Conservation (phyloP, 257 asterid genomes). For the Penstemon newberryi region DNA sequence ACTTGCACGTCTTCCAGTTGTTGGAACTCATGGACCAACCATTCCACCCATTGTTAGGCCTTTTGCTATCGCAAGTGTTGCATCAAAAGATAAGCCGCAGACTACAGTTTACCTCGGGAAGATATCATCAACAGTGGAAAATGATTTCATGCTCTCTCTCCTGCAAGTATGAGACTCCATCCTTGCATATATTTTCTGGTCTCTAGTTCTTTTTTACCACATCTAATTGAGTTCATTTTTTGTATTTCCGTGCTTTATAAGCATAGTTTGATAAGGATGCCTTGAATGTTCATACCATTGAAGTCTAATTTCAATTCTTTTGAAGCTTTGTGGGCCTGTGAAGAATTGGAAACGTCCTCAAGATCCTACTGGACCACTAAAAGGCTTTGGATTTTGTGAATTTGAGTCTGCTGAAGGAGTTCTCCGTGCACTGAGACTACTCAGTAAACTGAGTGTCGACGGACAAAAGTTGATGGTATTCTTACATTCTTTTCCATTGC, state of each 20-base stretch:
- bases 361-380: slow-evolving; percentile 86
- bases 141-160: slow-evolving; percentile 85
- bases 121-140: slow-evolving; percentile 84
- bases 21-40: slow-evolving; percentile 71
- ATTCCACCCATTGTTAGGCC: slow-evolving; percentile 62
- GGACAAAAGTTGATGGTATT: slow-evolving; percentile 95
- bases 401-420: slow-evolving; percentile 98
- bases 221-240: slow-evolving; percentile 20
- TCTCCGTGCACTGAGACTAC: slow-evolving; percentile 85
- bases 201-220: slow-evolving; percentile 7
- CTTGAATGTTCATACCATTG: slow-evolving; percentile 19
- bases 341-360: slow-evolving; percentile 98
- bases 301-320: slow-evolving; percentile 34
- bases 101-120: slow-evolving; percentile 91
- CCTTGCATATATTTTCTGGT: slow-evolving; percentile 12
- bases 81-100: slow-evolving; percentile 72
- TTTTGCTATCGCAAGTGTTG: slow-evolving; percentile 40
- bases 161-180: slow-evolving; percentile 61
- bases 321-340: slow-evolving; percentile 95
- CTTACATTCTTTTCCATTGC: slow-evolving; percentile 23
- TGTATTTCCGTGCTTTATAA: neutral
- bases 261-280: neutral
- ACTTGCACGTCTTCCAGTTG: slow-evolving; percentile 69
- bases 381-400: slow-evolving; percentile 94
- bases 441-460: slow-evolving; percentile 75